Base-by-base conservation (phyloP, 2,329 filamentous ascomycete genomes). In the Neofusicoccum sp. region DNA sequence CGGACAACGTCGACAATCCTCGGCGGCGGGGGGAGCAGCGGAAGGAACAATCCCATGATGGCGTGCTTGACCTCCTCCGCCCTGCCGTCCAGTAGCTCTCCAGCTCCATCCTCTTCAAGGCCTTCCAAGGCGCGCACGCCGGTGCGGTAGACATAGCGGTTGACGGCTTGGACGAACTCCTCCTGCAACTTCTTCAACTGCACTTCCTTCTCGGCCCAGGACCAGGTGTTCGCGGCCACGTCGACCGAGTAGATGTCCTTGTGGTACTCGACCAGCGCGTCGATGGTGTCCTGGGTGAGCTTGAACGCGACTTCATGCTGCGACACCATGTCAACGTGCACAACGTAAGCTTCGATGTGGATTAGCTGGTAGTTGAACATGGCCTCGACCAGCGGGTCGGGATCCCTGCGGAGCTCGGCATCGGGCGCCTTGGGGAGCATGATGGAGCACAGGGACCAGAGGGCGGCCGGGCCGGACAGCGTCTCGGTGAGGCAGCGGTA, bases 291-390 rank as follows among this genome's bases (percentile, higher is more conserved):
- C 62, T 88, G 86, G 26, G 93, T 98, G 71, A 99, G 85, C 84
- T 99, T 99, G 85, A 93, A 98, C 67, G 93, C 95, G 71, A 99
- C 92, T 80, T 98, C 95, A 75, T 96, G 95, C 77, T 93, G 89
- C 70, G 96, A 86, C 63, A 99, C 93, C 92, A 98, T 96, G 80
- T 99, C 95, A 77, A 99, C 92, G 77, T 98, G 93, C 63, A 99
- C 95, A 69, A 98, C 93, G 76, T 99, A 99, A 57, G 95, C 95
- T 79, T 98, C 93, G 69, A 98, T 81, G 75, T 97, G 91, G 71
- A 97, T 82, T 72, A 97, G 85, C 80, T 96, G 89, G 78, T 93
- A 95, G 84, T 96, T 96, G 84, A 90, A 91, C 65, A 97, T 80
- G 65, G 90, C 90, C 78, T 97, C 92, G 67, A 93, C 83, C 66